Base-by-base conservation (phyloP, 345 rosid genomes). In the Capsella bursapastoris region DNA sequence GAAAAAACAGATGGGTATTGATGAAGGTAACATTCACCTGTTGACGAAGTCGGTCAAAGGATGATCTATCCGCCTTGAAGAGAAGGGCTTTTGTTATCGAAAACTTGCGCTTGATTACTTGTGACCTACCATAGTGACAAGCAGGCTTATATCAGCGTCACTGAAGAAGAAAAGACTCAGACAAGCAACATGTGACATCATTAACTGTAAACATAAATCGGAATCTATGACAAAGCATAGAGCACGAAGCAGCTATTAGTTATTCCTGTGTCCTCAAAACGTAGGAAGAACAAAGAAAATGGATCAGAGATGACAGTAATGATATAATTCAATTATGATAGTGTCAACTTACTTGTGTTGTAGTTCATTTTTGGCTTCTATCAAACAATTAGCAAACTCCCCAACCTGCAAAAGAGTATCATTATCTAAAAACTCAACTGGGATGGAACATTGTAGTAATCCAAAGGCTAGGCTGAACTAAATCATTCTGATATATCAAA, bases 31-130 rank as follows among this genome's bases (percentile, higher is more conserved):
- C 57, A 71, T 76, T 76, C 53, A 92, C 98, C 91, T 92, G 96
- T 65, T 93, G 95, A 50, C 83, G 86, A 72, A 89, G 71, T 64
- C 98, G 87, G 73, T 93, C 97, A 66, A 87, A 77, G 45, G 97
- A 89, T 45, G 97, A 93, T 71, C 93, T 84, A 71, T 93, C 93
- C 49, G 98, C 97, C 85, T 89, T 93, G 63, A 82, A 73, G 32
- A 93, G 86, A 68, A 93, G 81, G 68, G 93, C 97, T 82, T 84
- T 93, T 71, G 91, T 80, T 81, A 93, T 87, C 3, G 90, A 84
- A 61, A 85, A 90, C 81, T 78, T 93, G n/a, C 98, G 91, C 68
- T 90, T 89, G 60, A 89, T 83, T 55, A 83, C 85, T 87, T 86
- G 89, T 0, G 92, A 87, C 79, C 98, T 93, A 83, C 1, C 8